phyloP scores from a whole-genome alignment of 2,329 filamentous ascomycete species.

The Metarhizium anisopliae region DNA sequence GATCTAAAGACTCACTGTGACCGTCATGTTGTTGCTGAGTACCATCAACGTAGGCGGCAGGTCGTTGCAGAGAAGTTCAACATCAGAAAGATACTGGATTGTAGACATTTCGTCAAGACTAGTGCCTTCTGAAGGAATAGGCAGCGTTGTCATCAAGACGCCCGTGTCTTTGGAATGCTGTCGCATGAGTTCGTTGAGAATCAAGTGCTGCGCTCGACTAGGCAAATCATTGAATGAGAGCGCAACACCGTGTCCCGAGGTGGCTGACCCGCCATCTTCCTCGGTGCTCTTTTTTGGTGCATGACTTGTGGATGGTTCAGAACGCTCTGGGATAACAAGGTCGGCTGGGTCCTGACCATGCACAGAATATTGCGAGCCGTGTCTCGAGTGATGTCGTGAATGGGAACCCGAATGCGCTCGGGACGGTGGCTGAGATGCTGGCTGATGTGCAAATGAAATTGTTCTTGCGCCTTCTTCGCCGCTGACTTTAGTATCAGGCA shows the following conservation, averaged over 20 bases:
- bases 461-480: conserved; percentile 45
- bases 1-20: conserved; percentile 60
- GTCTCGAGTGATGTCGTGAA: conserved; percentile 26
- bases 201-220: conserved; percentile 74
- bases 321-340: conserved; percentile 34
- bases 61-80: conserved; percentile 69
- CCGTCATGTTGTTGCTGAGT: conserved; percentile 83
- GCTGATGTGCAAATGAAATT: conserved; percentile 51
- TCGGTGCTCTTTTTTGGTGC: conserved; percentile 9
- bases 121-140: conserved; percentile 71
- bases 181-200: conserved; percentile 76
- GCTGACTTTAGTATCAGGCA: conserved; percentile 51
- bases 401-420: conserved; percentile 15
- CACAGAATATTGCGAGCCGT: conserved; percentile 25
- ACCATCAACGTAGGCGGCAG: conserved; percentile 71
- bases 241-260: conserved; percentile 53
- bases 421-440: conserved; percentile 9
- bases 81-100: conserved; percentile 64
- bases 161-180: conserved; percentile 61
- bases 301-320: conserved; percentile 10
- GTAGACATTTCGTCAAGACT: conserved; percentile 61
- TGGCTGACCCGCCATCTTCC: conserved; percentile 30
- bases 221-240: conserved; percentile 82
- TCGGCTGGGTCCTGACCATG: conserved; percentile 24
- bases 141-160: conserved; percentile 75